Percentiles rank a stretch among this genome's conserved stretches.
phyloP scores from a whole-genome alignment of 164 flowering plant genomes.

The Magnolia officinalis region DNA sequence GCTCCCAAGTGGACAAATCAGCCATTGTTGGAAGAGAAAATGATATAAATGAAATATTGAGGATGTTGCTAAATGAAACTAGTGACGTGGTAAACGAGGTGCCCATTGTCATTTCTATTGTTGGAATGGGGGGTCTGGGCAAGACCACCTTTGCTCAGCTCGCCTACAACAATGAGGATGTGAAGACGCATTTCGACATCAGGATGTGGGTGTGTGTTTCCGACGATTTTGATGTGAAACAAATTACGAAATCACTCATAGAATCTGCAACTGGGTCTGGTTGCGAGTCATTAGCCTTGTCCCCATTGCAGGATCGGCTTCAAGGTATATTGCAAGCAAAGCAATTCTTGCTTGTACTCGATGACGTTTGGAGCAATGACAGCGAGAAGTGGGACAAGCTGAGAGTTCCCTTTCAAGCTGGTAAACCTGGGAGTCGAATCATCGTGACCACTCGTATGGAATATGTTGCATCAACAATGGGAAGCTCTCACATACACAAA shows the following conservation, averaged over 20 bases:
- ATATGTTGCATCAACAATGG: background rate
- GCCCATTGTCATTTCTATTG: background rate
- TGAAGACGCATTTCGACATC: background rate
- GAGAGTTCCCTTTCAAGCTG: background rate
- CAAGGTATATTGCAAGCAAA: background rate
- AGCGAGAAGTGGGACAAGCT: background rate
- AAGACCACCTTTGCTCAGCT: background rate
- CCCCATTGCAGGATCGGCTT: background rate
- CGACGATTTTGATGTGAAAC: background rate
- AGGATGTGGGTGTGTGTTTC: background rate
- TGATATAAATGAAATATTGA: background rate
- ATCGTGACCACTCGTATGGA: slow-evolving; percentile 8
- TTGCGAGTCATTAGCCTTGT: background rate
- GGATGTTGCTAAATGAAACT: background rate
- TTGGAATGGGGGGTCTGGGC: background rate
- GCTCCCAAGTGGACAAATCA: background rate
- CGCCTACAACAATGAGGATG: background rate
- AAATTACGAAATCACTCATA: background rate
- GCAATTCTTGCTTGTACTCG: background rate
- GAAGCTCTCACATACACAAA: background rate
- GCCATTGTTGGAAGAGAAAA: background rate
- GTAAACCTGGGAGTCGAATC: slow-evolving; percentile 4
- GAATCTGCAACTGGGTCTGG: background rate
- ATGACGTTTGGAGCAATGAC: background rate
- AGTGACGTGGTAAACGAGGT: background rate